phyloP scores from a whole-genome alignment of 2,329 filamentous ascomycete species.

The Neophaeococcomyces mojaviensis region DNA sequence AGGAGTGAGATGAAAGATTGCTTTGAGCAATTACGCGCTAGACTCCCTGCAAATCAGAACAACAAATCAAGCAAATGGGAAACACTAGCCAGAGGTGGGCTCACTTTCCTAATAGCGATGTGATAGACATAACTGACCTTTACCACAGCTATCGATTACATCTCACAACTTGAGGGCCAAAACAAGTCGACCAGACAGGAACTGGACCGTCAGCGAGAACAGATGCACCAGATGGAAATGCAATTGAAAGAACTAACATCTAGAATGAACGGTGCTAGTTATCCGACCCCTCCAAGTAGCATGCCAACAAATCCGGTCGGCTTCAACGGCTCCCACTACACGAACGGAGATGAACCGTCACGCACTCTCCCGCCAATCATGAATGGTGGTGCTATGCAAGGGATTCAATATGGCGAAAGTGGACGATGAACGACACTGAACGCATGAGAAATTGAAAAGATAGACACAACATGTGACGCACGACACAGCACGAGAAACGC shows the following conservation, averaged over 20 bases:
- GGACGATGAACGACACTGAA: conserved; percentile 26
- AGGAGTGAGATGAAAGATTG: conserved; percentile 48
- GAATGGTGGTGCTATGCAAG: conserved; percentile 41
- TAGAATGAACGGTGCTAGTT: conserved; percentile 20
- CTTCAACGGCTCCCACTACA: conserved; percentile 17
- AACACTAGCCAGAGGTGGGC: conserved; percentile 39
- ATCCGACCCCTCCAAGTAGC: conserved; percentile 17
- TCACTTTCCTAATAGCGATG: neutral
- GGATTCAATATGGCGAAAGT: conserved; percentile 44
- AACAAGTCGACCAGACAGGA: conserved; percentile 32
- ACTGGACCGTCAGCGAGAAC: conserved; percentile 28
- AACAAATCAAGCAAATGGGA: conserved; percentile 49
- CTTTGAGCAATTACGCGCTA: conserved; percentile 39
- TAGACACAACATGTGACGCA: no score
- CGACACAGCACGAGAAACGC: no score
- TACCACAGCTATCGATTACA: conserved; percentile 41
- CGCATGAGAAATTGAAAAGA: no score
- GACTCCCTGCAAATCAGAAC: conserved; percentile 39
- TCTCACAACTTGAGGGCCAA: conserved; percentile 36
- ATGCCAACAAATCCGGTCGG: conserved; percentile 17
- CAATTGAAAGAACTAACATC: conserved; percentile 29
- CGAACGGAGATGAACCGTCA: conserved; percentile 30
- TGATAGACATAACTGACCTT: conserved; percentile 14
- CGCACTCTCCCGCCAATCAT: conserved; percentile 41
- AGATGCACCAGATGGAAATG: conserved; percentile 22